Evolutionary conservation across 345 rosid species (phyloP), one percentile per base, ranked within the genome.

Genomic region (Clausena lansium): DNA sequence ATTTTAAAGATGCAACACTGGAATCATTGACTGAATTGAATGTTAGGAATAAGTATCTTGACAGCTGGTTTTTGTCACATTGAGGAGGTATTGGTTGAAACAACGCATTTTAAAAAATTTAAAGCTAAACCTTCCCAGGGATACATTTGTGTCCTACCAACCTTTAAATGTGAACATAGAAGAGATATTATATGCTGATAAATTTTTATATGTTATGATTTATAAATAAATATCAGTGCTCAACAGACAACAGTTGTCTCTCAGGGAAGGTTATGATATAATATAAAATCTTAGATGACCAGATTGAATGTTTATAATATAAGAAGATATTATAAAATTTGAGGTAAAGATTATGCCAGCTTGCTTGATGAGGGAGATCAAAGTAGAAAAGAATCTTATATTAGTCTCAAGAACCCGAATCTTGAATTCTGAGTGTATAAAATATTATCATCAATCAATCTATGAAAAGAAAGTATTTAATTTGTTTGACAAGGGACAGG

Each of bases 321-420:
- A 25, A 25, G 35, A 36, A 38, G 33, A 4, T 73, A 58, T 74
- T 74, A 35, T 35, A 57, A 36, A 39, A 9, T 7, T 39, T 60
- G 57, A 60, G 39, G 60, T 27, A 28, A 39, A 73, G 68, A 61
- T 73, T 9, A 60, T 59, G 76, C 55, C 67, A 73, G 68, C 67
- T 60, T 60, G 27, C 8, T 60, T 39, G 57, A 39, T 27, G 19
- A 54, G 9, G 19, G 36, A 17, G 24, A 39, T 35, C 32, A 22
- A 50, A 15, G 14, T 3, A 45, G 45, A 32, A 75, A 50, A 64
- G 35, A 32, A n/a, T 64, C 71, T 64, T 33, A 14, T 47, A 7
- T 4, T 64, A 17, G 11, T 63, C 60, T 6, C 25, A 11, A 28
- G 22, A 22, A 33, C 15, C n/a, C 25, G 36, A 66, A 24, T 65